These are phyloP conservation scores for Aspergillus persii DNA, from an alignment of 2,329 filamentous ascomycete species.

Conservation along the genomic window DNA sequence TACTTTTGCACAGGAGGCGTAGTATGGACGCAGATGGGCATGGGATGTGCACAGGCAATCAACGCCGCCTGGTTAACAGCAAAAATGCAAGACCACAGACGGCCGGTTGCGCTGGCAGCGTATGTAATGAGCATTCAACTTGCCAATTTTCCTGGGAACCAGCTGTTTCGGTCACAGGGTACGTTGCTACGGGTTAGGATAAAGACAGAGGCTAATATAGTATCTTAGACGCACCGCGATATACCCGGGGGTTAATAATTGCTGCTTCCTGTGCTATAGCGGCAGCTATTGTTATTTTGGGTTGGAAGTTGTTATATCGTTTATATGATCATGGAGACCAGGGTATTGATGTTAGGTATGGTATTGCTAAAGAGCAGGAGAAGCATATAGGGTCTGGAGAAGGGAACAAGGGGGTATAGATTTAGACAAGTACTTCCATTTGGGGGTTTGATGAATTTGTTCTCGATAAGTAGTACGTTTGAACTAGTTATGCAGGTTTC, in stretches of 20 bases:
- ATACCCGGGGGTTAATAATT: not conserved
- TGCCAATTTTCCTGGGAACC: conserved; percentile 22
- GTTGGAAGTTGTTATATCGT: not conserved
- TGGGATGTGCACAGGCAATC: conserved; percentile 21
- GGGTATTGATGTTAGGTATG: not conserved
- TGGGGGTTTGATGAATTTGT: no score
- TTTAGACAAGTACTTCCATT: no score
- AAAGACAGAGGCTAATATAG: not conserved
- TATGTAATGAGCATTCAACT: conserved; percentile 28
- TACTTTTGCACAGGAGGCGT: conserved; percentile 14
- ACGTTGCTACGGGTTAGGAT: not conserved
- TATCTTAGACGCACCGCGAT: not conserved
- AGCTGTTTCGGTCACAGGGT: conserved; percentile 16
- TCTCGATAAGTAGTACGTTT: no score
- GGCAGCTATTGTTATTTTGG: not conserved
- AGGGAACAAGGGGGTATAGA: not conserved
- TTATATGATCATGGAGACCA: not conserved
- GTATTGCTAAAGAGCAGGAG: not conserved
- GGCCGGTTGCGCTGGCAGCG: conserved; percentile 23
- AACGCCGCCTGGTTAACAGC: conserved; percentile 25
- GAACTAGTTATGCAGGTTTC: no score
- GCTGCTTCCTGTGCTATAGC: not conserved
- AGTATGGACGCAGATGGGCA: conserved; percentile 21
- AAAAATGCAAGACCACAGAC: conserved; percentile 26
- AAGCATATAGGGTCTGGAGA: not conserved